A percentile compares a stretch with the other conserved stretches of the same genome.
These are phyloP conservation scores for Podospora appendiculata DNA, from an alignment of 495 filamentous ascomycete genomes.

Conservation along the genomic window DNA sequence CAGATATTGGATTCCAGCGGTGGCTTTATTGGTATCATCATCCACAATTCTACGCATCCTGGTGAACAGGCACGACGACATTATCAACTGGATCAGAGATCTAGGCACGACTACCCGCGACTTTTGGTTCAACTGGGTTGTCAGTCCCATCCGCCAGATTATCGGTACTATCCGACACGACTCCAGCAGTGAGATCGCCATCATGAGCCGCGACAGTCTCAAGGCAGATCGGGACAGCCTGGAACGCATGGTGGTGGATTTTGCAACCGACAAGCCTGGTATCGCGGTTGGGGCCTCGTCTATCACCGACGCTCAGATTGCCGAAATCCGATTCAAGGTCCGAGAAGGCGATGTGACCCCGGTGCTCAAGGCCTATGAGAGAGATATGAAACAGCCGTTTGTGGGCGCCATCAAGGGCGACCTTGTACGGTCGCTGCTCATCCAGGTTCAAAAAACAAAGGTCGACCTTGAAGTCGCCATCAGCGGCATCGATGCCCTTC, in stretches of 20 bases:
- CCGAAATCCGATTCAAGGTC: slow-evolving; percentile 65
- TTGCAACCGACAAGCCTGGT: slow-evolving; percentile 69
- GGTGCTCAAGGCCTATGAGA: slow-evolving; percentile 82
- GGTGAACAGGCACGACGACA: slow-evolving; percentile 59
- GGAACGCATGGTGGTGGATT: slow-evolving; percentile 96
- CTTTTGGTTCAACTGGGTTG: slow-evolving; percentile 94
- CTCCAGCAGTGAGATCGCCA: slow-evolving; percentile 80
- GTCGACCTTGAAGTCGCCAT: slow-evolving; percentile 96
- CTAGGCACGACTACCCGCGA: slow-evolving; percentile 70
- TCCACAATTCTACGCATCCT: slow-evolving; percentile 74
- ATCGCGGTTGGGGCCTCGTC: slow-evolving; percentile 32
- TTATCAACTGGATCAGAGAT: slow-evolving; percentile 67
- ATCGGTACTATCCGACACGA: slow-evolving; percentile 90
- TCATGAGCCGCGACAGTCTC: slow-evolving; percentile 88
- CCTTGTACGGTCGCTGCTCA: slow-evolving; percentile 81
- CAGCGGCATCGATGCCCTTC: slow-evolving; percentile 81
- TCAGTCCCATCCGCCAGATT: slow-evolving; percentile 74
- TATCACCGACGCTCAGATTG: slow-evolving; percentile 52
- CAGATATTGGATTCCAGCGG: slow-evolving; percentile 80
- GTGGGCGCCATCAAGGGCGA: slow-evolving; percentile 74
- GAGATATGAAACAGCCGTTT: slow-evolving; percentile 72
- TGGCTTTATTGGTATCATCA: slow-evolving; percentile 61
- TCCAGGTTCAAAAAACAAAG: slow-evolving; percentile 98
- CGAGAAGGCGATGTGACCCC: slow-evolving; percentile 89
- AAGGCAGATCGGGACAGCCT: slow-evolving; percentile 83